phyloP scores from a whole-genome alignment of 2,329 filamentous ascomycete species.

The Alternaria postmessia region DNA sequence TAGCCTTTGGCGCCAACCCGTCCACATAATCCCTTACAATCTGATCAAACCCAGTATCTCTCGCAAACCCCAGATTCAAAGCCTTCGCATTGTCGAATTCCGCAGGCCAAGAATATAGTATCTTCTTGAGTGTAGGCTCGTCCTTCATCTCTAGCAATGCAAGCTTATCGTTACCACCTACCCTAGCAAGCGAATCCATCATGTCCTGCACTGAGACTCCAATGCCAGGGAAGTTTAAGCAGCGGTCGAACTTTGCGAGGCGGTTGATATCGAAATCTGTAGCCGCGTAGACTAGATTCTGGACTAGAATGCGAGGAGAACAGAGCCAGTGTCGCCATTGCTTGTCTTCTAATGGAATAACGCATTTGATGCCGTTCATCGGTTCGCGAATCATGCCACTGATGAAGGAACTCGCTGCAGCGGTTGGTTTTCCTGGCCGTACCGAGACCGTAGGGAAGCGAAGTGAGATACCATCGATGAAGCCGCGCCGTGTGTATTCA shows the following conservation, averaged over 20 bases:
- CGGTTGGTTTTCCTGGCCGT: constrained; percentile 64
- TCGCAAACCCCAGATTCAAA: constrained; percentile 56
- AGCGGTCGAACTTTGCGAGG: constrained; percentile 55
- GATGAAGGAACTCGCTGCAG: constrained; percentile 66
- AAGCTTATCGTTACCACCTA: constrained; percentile 60
- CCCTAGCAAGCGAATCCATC: constrained; percentile 60
- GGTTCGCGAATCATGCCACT: constrained; percentile 70
- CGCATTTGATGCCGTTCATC: constrained; percentile 59
- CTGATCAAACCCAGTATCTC: constrained; percentile 53
- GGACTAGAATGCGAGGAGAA: constrained; percentile 60
- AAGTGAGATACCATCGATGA: constrained; percentile 63
- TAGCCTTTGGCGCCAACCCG: background rate
- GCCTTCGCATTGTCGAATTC: constrained; percentile 63
- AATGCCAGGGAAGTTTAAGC: constrained; percentile 49
- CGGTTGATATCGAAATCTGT: constrained; percentile 53
- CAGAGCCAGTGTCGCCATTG: constrained; percentile 64
- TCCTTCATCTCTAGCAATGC: constrained; percentile 58
- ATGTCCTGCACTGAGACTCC: constrained; percentile 61
- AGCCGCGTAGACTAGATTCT: constrained; percentile 59
- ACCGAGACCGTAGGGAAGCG: constrained; percentile 68
- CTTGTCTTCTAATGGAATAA: constrained; percentile 55
- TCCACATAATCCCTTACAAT: constrained; percentile 51
- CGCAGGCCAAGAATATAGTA: constrained; percentile 62
- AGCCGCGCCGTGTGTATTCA: constrained; percentile 65
- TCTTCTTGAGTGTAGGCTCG: constrained; percentile 55